Conservation (phyloP, 208 protist genomes). For the Acanthamoeba polyphaga region DNA sequence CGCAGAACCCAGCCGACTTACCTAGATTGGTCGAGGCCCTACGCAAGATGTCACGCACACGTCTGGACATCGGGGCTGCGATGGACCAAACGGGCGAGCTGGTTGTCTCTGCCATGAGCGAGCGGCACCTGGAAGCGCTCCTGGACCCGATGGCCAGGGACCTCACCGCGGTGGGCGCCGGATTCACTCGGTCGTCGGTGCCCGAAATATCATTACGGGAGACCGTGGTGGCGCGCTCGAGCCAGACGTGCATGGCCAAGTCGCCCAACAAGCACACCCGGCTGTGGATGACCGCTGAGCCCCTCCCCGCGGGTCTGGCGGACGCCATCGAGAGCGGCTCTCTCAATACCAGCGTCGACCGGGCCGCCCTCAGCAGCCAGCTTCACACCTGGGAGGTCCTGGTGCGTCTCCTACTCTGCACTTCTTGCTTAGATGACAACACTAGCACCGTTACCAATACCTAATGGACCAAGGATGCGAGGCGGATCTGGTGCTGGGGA, state of each 20-base stretch:
- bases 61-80: not conserved
- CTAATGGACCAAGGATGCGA: too few species aligned
- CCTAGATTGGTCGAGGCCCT: not conserved
- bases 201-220: constrained; percentile 95
- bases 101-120: constrained; percentile 99
- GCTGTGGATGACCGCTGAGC: not conserved
- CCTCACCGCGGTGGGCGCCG: constrained; percentile 92
- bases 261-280: not conserved
- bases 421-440: too few species aligned
- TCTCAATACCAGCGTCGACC: constrained; percentile 81
- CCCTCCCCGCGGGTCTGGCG: not conserved
- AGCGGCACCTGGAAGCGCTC: constrained; percentile 99
- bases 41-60: not conserved
- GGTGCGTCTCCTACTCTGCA: too few species aligned
- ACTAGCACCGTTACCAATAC: too few species aligned
- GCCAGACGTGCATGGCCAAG: not conserved
- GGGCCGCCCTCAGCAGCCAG: not conserved
- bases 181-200: constrained; percentile 93
- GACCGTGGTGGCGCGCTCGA: not conserved
- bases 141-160: constrained; percentile 99
- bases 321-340: constrained; percentile 94
- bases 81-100: not conserved
- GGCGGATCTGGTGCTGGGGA: not conserved
- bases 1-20: not conserved
- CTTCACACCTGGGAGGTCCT: not conserved